Conservation (phyloP, 2,329 filamentous ascomycete genomes). For the Pseudogymnoascus sp. region DNA sequence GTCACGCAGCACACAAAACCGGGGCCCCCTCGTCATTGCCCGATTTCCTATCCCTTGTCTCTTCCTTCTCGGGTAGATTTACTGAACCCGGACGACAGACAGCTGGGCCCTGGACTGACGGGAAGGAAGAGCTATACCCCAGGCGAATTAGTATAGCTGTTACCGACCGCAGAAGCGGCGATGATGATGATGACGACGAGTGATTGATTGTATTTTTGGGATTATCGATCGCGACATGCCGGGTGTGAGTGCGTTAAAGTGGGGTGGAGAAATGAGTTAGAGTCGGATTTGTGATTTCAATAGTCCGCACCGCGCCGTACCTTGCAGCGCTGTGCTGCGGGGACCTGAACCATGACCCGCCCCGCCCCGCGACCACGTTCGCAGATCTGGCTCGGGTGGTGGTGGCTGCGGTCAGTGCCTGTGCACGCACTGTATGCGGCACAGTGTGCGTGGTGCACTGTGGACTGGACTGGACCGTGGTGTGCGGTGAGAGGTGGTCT, state of each 20-base stretch:
- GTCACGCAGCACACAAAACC: background rate
- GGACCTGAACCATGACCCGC: constrained; percentile 2
- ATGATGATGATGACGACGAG: background rate
- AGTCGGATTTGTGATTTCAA: constrained; percentile 3
- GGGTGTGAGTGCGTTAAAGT: background rate
- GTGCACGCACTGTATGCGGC: background rate
- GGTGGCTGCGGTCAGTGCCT: background rate
- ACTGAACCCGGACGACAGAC: constrained; percentile 1
- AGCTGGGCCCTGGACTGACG: background rate
- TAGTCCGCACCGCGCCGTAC: constrained; percentile 4
- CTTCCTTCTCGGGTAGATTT: background rate
- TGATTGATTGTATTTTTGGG: background rate
- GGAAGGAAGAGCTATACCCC: background rate
- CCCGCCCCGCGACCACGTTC: constrained; percentile 2
- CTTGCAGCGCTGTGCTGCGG: constrained; percentile 1
- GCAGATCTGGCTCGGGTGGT: background rate
- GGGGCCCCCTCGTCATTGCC: background rate
- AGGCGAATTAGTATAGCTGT: background rate
- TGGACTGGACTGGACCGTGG: background rate
- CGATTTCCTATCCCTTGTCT: background rate
- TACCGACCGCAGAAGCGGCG: background rate
- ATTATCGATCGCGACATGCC: constrained; percentile 3
- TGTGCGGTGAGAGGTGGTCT: background rate
- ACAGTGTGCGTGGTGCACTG: background rate
- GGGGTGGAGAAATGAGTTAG: background rate